phyloP scores from a whole-genome alignment of 495 filamentous ascomycete genomes.

The Aspergillus nanangensis region DNA sequence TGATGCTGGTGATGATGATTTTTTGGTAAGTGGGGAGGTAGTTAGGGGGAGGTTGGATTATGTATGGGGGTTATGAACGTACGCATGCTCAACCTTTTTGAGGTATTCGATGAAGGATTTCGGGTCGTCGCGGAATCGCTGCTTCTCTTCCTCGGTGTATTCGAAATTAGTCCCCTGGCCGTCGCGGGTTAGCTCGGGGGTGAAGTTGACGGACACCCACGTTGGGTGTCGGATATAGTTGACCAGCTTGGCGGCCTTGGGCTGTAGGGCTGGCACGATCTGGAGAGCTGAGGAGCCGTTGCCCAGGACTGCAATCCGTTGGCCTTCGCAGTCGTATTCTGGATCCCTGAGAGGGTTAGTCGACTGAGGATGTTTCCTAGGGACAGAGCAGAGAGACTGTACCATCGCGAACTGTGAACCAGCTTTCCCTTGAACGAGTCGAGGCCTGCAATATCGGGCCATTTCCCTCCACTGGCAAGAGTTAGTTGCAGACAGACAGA shows the following conservation, averaged over 20 bases:
- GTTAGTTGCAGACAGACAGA: background rate
- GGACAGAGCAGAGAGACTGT: background rate
- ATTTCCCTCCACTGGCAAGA: slow-evolving; percentile 32
- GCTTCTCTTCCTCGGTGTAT: slow-evolving; percentile 25
- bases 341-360: slow-evolving; percentile 10
- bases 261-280: slow-evolving; percentile 39
- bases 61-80: too few relatives aligned
- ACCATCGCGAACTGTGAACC: slow-evolving; percentile 42
- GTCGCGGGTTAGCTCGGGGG: slow-evolving; percentile 17
- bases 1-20: background rate
- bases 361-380: background rate
- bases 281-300: slow-evolving; percentile 37
- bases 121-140: slow-evolving; percentile 6
- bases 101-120: slow-evolving; percentile 1
- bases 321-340: slow-evolving; percentile 31
- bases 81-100: slow-evolving; percentile 2
- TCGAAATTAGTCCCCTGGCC: slow-evolving; percentile 19
- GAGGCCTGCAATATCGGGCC: slow-evolving; percentile 40
- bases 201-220: slow-evolving; percentile 11
- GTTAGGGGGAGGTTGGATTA: too few relatives aligned
- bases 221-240: slow-evolving; percentile 4
- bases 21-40: background rate
- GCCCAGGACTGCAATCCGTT: slow-evolving; percentile 42
- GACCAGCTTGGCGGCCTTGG: slow-evolving; percentile 1
- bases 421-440: slow-evolving; percentile 37